phyloP scores from a whole-genome alignment of 169 alveolate species.

The Perkinsus olseni region DNA sequence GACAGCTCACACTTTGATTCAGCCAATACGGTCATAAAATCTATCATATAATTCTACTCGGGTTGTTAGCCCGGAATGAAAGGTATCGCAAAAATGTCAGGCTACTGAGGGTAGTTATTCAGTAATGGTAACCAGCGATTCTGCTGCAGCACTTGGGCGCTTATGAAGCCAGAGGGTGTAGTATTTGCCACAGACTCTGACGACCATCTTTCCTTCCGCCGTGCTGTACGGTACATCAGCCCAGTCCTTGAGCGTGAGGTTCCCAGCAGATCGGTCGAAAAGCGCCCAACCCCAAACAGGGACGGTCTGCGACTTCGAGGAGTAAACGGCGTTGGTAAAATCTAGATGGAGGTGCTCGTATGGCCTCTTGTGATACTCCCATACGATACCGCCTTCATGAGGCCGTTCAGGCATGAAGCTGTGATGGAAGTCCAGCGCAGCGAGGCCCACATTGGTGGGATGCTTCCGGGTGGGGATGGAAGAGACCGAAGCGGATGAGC shows the following conservation, averaged over 20 bases:
- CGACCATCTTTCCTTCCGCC: not conserved
- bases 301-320: not conserved
- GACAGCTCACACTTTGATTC: too few relatives aligned
- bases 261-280: not conserved
- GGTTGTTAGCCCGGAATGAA: too few relatives aligned
- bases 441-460: not conserved
- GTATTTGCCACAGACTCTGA: not conserved
- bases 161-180: not conserved
- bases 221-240: not conserved
- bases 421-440: not conserved
- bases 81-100: not conserved
- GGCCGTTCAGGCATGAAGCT: not conserved
- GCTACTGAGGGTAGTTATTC: not conserved
- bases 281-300: not conserved
- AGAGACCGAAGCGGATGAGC: not conserved
- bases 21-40: too few relatives aligned
- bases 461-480: not conserved
- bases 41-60: too few relatives aligned
- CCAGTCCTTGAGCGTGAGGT: not conserved
- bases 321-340: not conserved
- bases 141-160: not conserved
- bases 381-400: not conserved
- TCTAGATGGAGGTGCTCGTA: not conserved
- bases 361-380: not conserved
- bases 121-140: not conserved